Evolutionary conservation across 305 asterid species (phyloP).

Genomic region (Fraxinus angustifolia): DNA sequence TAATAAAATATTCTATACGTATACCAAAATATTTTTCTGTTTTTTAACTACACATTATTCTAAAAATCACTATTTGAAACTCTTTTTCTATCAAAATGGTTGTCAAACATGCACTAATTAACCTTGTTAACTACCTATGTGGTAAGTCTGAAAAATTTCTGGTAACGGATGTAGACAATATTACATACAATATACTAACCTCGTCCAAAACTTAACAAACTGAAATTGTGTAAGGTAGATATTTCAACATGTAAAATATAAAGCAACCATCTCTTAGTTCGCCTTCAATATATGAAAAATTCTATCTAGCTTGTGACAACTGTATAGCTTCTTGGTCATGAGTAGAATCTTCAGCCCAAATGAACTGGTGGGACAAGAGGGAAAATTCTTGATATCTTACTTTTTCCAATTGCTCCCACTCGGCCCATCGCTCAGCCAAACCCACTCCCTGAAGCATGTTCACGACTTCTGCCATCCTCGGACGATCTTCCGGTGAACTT

Average conservation of each 20-base stretch:
- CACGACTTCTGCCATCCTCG: conserved; percentile 66
- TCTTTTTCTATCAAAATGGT: neutral
- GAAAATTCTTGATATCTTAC: conserved; percentile 47
- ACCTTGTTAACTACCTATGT: neutral
- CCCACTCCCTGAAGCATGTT: conserved; percentile 77
- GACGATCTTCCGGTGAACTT: conserved; percentile 72
- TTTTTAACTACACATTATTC: too few relatives aligned
- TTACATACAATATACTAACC: neutral
- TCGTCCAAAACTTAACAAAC: neutral
- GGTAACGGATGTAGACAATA: neutral
- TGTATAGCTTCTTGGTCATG: conserved; percentile 78
- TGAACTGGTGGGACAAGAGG: conserved; percentile 45
- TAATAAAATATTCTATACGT: too few relatives aligned
- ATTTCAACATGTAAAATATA: neutral
- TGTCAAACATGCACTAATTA: neutral
- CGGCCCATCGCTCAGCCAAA: conserved; percentile 82
- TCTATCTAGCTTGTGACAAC: conserved; percentile 74
- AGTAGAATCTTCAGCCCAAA: conserved; percentile 73
- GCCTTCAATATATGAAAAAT: neutral
- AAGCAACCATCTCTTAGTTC: neutral
- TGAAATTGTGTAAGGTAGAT: neutral
- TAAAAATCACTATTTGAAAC: neutral
- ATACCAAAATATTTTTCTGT: too few relatives aligned
- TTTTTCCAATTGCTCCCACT: conserved; percentile 82
- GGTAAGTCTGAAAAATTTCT: neutral